Evolutionary conservation across 2,329 filamentous ascomycete genomes (phyloP), one percentile per base, ranked within the genome.

Genomic region (Chaetomium strumarium): DNA sequence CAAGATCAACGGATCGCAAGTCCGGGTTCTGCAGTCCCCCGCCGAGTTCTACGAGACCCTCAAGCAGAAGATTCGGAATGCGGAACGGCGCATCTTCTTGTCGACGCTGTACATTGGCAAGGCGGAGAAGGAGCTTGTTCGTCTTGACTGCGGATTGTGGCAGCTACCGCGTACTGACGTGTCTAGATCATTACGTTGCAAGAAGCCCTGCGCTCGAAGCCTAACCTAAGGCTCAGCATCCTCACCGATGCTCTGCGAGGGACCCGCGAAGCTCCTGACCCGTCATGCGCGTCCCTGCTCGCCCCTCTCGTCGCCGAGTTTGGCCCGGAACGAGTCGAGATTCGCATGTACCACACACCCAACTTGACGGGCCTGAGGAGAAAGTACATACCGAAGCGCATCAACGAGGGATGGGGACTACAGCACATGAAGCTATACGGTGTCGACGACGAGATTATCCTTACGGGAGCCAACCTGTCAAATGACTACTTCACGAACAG

Each of bases 381-480:
- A 71, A 84, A 84, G 63, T 75, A 88, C 60, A 81, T 97, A 2
- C 93, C 93, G 0, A 88, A 83, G 65, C 80, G 93, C 17, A 92
- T 99, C 67, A 99, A 99, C 62, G 93, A 99, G 71, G 93, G 93
- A 16, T 99, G 93, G 93, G 93, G 93, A 1, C 72, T 99, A 56
- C 93, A 99, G 67, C 93, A 99, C 66, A 99, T 99, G 92, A 99
- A 99, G 76, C 76, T 99, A 0, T 99, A 99, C 62, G 93, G 93
- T 0, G 75, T 96, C 19, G 93, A 99, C 63, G 90, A 99, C 64
- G 90, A 96, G 68, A 86, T 99, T 53, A 92, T 99, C 59, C 81
- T 99, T 63, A 95, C 91, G 8, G 91, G 90, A 8, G 93, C 93
- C 14, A 99, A 99, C 61, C 73, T 99, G 7, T 96, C 90, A 0